These are phyloP conservation scores for Xylaria venustula DNA, from an alignment of 495 filamentous ascomycete genomes.

Conservation along the genomic window DNA sequence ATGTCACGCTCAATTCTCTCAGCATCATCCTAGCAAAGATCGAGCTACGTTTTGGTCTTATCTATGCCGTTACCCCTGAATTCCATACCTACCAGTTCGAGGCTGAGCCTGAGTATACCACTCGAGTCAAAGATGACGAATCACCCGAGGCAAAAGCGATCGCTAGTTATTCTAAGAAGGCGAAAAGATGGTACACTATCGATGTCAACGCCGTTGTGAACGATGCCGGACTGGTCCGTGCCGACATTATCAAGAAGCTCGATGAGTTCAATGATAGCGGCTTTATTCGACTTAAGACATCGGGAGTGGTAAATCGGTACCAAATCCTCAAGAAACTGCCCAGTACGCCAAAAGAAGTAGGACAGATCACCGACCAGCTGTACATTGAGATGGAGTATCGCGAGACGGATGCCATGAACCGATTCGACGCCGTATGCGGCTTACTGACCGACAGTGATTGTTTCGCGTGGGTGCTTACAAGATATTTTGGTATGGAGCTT, in stretches of 20 bases:
- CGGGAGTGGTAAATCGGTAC: conserved; percentile 50
- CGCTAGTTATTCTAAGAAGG: conserved; percentile 24
- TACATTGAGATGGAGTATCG: conserved; percentile 47
- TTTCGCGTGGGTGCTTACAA: conserved; percentile 47
- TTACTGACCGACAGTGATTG: conserved; percentile 49
- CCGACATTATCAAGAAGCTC: conserved; percentile 48
- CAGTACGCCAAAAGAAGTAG: conserved; percentile 30
- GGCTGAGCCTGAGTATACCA: conserved; percentile 25
- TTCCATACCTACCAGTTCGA: conserved; percentile 53
- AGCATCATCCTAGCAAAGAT: conserved; percentile 51
- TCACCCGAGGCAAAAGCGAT: conserved; percentile 38
- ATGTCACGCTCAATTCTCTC: conserved; percentile 40
- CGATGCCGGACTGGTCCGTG: conserved; percentile 24
- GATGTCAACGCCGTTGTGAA: conserved; percentile 41
- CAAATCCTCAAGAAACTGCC: conserved; percentile 48
- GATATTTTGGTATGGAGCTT: conserved; percentile 54
- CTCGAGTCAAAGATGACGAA: conserved; percentile 20
- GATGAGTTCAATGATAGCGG: conserved; percentile 45
- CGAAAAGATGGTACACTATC: conserved; percentile 35
- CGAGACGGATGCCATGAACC: conserved; percentile 48
- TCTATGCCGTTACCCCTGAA: conserved; percentile 55
- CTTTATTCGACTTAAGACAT: conserved; percentile 44
- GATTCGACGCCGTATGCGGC: conserved; percentile 46
- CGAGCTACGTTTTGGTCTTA: conserved; percentile 52
- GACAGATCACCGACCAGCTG: conserved; percentile 38